Conservation (phyloP, 2,329 filamentous ascomycete genomes). For the Hymenoscyphus repandus region DNA sequence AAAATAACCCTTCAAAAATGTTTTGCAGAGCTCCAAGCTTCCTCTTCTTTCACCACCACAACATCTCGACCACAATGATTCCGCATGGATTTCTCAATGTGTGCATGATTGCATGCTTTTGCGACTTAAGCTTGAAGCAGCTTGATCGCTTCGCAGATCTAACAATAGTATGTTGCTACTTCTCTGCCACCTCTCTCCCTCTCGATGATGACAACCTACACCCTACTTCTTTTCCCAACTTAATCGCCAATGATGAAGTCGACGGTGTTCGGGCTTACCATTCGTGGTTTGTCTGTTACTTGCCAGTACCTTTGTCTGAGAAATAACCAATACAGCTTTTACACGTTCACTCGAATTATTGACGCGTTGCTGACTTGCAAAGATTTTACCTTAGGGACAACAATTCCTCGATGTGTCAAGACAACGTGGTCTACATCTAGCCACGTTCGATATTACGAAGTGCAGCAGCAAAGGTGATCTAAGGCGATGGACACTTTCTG, state of each 20-base stretch:
- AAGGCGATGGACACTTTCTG: too few relatives aligned
- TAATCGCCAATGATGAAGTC: constrained; percentile 83
- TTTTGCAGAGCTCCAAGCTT: not conserved
- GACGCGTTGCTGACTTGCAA: constrained; percentile 18
- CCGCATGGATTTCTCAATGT: too few relatives aligned
- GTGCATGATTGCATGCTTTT: too few relatives aligned
- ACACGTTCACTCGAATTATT: constrained; percentile 20
- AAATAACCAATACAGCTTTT: constrained; percentile 8
- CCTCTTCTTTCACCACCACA: not conserved
- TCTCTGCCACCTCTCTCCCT: not conserved
- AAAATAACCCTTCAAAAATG: constrained; percentile 2
- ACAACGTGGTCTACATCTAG: not conserved
- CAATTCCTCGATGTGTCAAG: not conserved
- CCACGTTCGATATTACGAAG: not conserved
- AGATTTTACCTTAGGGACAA: constrained; percentile 12
- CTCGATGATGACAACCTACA: constrained; percentile 61
- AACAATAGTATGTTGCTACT: constrained; percentile 14
- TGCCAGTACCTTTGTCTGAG: constrained; percentile 87
- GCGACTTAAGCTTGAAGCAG: not conserved
- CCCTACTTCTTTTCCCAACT: constrained; percentile 80
- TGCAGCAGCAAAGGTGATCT: not conserved
- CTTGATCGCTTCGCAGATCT: not conserved
- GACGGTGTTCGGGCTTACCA: constrained; percentile 58
- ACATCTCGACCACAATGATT: not conserved
- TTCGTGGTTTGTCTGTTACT: constrained; percentile 69